Conservation (phyloP, 495 filamentous ascomycete genomes). For the Penicillium coffeae region DNA sequence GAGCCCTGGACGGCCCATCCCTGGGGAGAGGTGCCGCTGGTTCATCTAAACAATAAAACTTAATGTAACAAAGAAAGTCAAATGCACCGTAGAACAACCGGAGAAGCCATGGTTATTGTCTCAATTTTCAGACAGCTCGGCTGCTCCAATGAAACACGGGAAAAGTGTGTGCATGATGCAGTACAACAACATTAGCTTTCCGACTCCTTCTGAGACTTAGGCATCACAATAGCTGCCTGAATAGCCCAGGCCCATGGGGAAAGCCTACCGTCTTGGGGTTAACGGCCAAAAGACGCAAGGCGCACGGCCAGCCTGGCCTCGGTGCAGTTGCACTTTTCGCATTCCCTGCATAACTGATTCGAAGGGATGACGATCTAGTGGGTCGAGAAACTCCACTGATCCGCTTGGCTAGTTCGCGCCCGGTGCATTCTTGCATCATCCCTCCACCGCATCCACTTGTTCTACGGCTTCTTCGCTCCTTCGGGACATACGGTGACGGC, state of each 20-base stretch:
- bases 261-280: too few species aligned
- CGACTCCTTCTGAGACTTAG: too few species aligned
- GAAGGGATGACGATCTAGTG: conserved; percentile 2
- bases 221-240: neutral
- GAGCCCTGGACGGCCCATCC: too few species aligned
- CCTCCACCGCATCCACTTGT: neutral
- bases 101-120: too few species aligned
- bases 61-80: too few species aligned
- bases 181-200: too few species aligned
- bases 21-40: too few species aligned
- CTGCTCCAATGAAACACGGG: too few species aligned
- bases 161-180: too few species aligned
- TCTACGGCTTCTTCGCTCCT: neutral
- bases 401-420: conserved; percentile 5
- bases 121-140: too few species aligned
- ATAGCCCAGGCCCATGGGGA: neutral
- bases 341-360: neutral
- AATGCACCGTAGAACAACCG: too few species aligned
- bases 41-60: too few species aligned
- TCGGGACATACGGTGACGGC: conserved; percentile 16
- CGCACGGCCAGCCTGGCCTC: neutral
- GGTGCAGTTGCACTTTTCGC: neutral
- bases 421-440: conserved; percentile 18
- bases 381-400: conserved; percentile 9
- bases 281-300: neutral